Percentiles rank a stretch among this genome's conserved stretches.
These are phyloP conservation scores for Hanseniaspora mollemarum DNA, from an alignment of 805 yeast species.

Conservation along the genomic window DNA sequence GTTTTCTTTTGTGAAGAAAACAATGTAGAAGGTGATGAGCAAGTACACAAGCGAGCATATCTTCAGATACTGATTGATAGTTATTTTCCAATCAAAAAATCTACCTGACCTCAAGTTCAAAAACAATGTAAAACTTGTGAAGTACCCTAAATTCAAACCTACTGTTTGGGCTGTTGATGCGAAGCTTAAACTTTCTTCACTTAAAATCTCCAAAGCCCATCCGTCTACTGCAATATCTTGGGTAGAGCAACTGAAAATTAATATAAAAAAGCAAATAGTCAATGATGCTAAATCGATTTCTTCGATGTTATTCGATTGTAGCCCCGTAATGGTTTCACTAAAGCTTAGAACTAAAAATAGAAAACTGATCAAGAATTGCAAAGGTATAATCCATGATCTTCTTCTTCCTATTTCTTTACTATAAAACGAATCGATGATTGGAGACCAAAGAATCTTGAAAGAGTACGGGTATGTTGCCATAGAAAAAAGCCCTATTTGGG, in stretches of 20 bases:
- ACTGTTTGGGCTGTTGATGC: constrained; percentile 97
- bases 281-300: constrained; percentile 30
- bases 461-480: constrained; percentile 93
- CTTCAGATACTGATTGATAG: constrained; percentile 62
- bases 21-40: constrained; percentile 50
- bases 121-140: constrained; percentile 80
- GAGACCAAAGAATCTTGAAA: constrained; percentile 86
- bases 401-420: constrained; percentile 61
- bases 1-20: constrained; percentile 57
- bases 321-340: constrained; percentile 32
- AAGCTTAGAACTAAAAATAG: constrained; percentile 44
- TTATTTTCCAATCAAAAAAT: constrained; percentile 62
- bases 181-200: constrained; percentile 66
- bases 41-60: constrained; percentile 70
- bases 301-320: constrained; percentile 25
- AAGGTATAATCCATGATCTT: constrained; percentile 88
- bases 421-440: constrained; percentile 83
- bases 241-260: constrained; percentile 86
- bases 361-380: constrained; percentile 68
- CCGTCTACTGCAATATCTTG: constrained; percentile 99
- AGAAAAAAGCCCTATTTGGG: constrained; percentile 83
- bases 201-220: constrained; percentile 87
- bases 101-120: constrained; percentile 84
- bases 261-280: constrained; percentile 58
- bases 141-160: constrained; percentile 88